Percentiles rank a stretch among this genome's conserved stretches.
Conservation (phyloP, 805 yeast genomes). For the Kuraishia ogatae region DNA sequence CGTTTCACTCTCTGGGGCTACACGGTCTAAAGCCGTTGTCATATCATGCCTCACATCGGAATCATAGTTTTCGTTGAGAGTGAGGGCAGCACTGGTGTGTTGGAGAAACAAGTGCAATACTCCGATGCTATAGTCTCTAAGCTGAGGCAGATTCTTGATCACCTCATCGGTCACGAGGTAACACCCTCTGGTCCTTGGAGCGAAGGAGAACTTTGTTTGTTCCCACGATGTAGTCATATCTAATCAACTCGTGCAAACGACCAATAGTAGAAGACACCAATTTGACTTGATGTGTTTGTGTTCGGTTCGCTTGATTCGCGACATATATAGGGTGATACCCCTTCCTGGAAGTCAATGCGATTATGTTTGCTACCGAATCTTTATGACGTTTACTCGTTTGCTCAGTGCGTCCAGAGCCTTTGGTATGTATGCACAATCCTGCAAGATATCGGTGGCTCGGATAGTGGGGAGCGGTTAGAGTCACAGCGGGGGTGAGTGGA, state of each 20-base stretch:
- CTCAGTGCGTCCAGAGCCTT: background rate
- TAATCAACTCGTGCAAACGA: too few species aligned
- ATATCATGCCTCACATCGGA: slow-evolving; percentile 68
- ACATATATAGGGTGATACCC: too few species aligned
- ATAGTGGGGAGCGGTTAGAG: background rate
- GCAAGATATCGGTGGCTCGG: background rate
- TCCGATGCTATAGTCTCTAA: slow-evolving; percentile 54
- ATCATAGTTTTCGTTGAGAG: slow-evolving; percentile 75
- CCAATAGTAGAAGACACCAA: too few species aligned
- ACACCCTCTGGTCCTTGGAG: slow-evolving; percentile 56
- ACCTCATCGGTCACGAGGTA: slow-evolving; percentile 69
- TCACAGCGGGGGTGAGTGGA: background rate
- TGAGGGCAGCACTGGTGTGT: slow-evolving; percentile 74
- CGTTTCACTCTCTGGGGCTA: slow-evolving; percentile 56
- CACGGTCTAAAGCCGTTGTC: slow-evolving; percentile 50
- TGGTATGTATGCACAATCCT: background rate
- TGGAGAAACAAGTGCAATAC: slow-evolving; percentile 58
- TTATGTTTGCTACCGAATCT: background rate
- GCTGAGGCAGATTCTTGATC: slow-evolving; percentile 43
- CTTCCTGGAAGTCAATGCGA: background rate
- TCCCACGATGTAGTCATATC: slow-evolving; percentile 35
- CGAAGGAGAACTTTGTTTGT: slow-evolving; percentile 45
- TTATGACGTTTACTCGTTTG: background rate
- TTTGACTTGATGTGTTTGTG: too few species aligned
- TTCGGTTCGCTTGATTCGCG: too few species aligned